A percentile compares a stretch with the other conserved stretches of the same genome.
Evolutionary conservation across 1,284 basidiomycete species (phyloP).

Genomic region (Sanghuangporus weigelae): DNA sequence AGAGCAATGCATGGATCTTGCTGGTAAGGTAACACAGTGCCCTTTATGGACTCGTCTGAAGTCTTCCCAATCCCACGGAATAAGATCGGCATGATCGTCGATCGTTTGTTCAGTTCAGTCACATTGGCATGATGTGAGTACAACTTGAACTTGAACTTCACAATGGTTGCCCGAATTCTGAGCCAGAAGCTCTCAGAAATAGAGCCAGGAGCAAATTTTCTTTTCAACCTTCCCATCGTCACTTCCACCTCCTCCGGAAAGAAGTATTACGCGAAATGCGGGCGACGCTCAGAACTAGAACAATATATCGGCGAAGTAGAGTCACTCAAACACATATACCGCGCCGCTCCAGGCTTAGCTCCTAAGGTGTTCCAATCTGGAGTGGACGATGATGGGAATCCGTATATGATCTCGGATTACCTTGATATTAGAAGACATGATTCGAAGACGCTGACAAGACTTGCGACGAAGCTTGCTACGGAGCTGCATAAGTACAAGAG

Average conservation of each 20-base stretch:
- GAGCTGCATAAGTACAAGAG: constrained; percentile 59
- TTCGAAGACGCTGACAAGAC: constrained; percentile 37
- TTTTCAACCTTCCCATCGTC: constrained; percentile 36
- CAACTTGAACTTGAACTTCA: too few relatives aligned
- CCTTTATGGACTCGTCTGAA: neutral
- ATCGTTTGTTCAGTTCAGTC: too few relatives aligned
- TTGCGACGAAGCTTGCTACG: constrained; percentile 60
- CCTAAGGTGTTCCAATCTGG: constrained; percentile 42
- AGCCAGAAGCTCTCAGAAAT: constrained; percentile 24
- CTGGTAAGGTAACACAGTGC: neutral
- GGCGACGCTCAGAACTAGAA: constrained; percentile 44
- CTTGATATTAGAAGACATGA: constrained; percentile 52
- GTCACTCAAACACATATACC: constrained; percentile 58
- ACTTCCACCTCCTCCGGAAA: constrained; percentile 54
- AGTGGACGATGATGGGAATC: constrained; percentile 31
- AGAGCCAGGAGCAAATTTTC: constrained; percentile 45
- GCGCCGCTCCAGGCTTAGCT: constrained; percentile 62
- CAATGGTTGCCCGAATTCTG: neutral
- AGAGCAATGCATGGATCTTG: neutral
- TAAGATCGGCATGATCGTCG: too few relatives aligned
- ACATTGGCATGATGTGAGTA: too few relatives aligned
- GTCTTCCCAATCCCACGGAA: too few relatives aligned
- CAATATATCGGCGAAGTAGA: constrained; percentile 73
- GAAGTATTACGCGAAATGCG: constrained; percentile 58
- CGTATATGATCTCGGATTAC: constrained; percentile 74